Evolutionary conservation across 345 rosid genomes (phyloP), one percentile per base, ranked within the genome.

Genomic region (Bretschneidera sinensis): DNA sequence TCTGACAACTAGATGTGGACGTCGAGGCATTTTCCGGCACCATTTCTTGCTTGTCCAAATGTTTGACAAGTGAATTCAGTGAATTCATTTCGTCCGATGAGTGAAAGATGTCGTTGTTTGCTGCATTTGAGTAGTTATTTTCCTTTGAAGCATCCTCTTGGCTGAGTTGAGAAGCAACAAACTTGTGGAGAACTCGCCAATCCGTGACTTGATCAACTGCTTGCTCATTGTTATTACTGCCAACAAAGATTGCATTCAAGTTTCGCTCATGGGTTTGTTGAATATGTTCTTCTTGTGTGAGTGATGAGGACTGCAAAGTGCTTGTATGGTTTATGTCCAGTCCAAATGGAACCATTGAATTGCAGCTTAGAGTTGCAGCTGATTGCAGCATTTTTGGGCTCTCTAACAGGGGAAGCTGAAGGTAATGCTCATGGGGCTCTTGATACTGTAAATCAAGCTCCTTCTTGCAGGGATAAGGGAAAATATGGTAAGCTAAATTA

Each of bases 391-490:
- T 68, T 68, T 78, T 82, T 17, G 94, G 87, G 70, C 82, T 84
- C 51, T 87, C 90, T 28, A 89, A 68, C 62, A 76, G 81, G 43
- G 98, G 98, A 58, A 85, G 95, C 55, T 84, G 96, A 17, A 87
- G 87, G 74, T 81, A 79, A 59, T 80, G 78, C 15, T 78, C 79
- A 19, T 70, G 73, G 39, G 76, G 80, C 19, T 58, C 53, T 51
- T 59, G 81, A 71, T 66, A 66, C 20, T 78, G 82, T 62, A 77
- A 66, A 35, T 69, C 81, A 2, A 80, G 65, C 73, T 83, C 94
- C 74, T 80, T 82, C 65, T 86, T 86, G 81, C 94, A 80, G 24
- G 78, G 55, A 51, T 74, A 76, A 0, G 83, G 73, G 51, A 70
- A n/a, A n/a, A n/a, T 76, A n/a, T 66, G 78, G 60, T 76, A 79